Evolutionary conservation across 75 land plant species (phyloP).

Genomic region (Pinus taeda): DNA sequence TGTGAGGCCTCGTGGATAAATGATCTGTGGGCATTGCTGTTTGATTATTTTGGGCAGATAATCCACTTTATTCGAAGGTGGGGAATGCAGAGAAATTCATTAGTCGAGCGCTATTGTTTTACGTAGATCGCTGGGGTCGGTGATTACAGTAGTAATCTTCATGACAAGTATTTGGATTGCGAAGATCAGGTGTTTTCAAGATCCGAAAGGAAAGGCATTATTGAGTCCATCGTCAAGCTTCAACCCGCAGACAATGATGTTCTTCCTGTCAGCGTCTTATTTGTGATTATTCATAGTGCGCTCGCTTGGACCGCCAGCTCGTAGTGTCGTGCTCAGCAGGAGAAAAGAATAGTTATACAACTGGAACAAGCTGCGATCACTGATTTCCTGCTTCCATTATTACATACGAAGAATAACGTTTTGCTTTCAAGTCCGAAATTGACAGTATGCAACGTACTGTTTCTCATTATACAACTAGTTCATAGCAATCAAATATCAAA

Average conservation of each 20-base stretch:
- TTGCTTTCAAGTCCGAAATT: neutral
- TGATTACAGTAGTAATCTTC: too few species aligned
- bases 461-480: slow-evolving; percentile 17
- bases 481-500: neutral
- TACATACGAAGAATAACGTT: neutral
- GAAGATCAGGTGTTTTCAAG: too few species aligned
- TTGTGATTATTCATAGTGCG: slow-evolving; percentile 22
- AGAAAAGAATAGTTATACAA: slow-evolving; percentile 21
- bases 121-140: slow-evolving; percentile 12
- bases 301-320: slow-evolving; percentile 15
- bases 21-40: slow-evolving; percentile 22
- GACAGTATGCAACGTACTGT: slow-evolving; percentile 33
- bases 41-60: slow-evolving; percentile 15
- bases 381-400: slow-evolving; percentile 21
- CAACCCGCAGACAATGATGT: slow-evolving; percentile 17
- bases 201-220: neutral
- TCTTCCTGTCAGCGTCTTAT: too few species aligned
- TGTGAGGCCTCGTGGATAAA: neutral
- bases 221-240: slow-evolving; percentile 25
- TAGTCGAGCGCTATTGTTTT: too few species aligned
- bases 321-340: slow-evolving; percentile 21
- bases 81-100: slow-evolving; percentile 22
- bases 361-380: slow-evolving; percentile 27
- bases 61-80: slow-evolving; percentile 13
- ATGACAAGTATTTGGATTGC: neutral